A percentile compares a stretch with the other conserved stretches of the same genome.
phyloP scores from a whole-genome alignment of 345 rosid species.

The Eucalyptus decipiens region DNA sequence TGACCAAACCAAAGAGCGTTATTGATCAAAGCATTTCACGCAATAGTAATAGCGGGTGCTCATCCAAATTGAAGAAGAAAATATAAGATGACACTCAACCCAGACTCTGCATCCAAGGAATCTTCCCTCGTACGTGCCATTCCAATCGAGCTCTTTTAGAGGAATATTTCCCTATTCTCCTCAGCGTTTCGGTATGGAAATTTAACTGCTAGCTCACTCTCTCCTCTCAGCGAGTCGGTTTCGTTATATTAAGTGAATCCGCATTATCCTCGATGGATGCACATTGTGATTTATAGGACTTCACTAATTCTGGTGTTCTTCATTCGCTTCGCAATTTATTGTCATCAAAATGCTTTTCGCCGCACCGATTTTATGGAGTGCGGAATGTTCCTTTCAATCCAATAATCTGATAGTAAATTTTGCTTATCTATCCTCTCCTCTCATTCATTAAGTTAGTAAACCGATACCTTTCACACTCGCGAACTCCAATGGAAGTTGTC shows the following conservation, averaged over 20 bases:
- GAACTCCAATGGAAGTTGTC: neutral
- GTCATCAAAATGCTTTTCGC: neutral
- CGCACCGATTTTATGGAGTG: neutral
- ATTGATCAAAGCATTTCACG: too few relatives aligned
- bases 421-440: neutral
- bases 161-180: neutral
- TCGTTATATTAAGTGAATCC: neutral
- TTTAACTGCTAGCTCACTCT: neutral
- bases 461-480: neutral
- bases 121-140: neutral
- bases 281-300: neutral
- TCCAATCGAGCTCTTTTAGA: neutral
- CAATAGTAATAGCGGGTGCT: too few relatives aligned
- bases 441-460: neutral
- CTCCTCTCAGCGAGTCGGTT: neutral
- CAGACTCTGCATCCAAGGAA: neutral
- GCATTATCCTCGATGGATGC: neutral
- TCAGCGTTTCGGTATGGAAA: neutral
- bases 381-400: neutral
- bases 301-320: neutral
- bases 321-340: neutral
- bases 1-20: too few relatives aligned
- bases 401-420: neutral
- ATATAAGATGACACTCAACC: neutral
- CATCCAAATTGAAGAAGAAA: too few relatives aligned